A percentile compares a stretch with the other conserved stretches of the same genome.
Evolutionary conservation across 768 basidiomycete genomes (phyloP).

Genomic region (Melanogaster broomeanus): DNA sequence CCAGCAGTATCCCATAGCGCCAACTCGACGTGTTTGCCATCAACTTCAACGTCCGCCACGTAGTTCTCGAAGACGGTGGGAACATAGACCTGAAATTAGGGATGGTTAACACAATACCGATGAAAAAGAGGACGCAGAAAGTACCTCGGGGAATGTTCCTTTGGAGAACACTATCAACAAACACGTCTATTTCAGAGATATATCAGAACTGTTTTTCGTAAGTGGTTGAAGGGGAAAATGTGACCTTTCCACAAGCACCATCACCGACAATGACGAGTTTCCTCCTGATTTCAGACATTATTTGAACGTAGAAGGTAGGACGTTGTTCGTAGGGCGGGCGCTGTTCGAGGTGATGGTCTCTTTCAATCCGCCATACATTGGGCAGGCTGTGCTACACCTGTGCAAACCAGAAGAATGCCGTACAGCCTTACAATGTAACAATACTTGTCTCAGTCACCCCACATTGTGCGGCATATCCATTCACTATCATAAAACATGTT

Average conservation of each 20-base stretch:
- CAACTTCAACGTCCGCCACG: constrained; percentile 98
- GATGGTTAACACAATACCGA: constrained; percentile 1
- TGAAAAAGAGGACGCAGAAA: background rate
- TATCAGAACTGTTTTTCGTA: constrained; percentile 17
- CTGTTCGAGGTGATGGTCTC: constrained; percentile 36
- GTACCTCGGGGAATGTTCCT: constrained; percentile 93
- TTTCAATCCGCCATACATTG: constrained; percentile 28
- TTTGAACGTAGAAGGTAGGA: constrained; percentile 36
- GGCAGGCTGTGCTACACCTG: constrained; percentile 32
- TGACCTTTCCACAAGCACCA: constrained; percentile 94
- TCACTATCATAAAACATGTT: background rate
- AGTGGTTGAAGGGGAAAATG: constrained; percentile 2
- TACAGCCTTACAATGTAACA: constrained; percentile 10
- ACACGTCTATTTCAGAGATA: constrained; percentile 62
- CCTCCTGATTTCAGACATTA: constrained; percentile 97
- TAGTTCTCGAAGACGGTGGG: constrained; percentile 99
- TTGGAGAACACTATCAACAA: constrained; percentile 95
- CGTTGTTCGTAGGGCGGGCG: constrained; percentile 34
- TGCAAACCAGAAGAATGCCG: constrained; percentile 24
- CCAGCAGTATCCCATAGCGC: constrained; percentile 99
- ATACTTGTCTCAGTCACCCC: background rate
- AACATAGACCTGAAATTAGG: constrained; percentile 80
- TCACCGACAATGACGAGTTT: constrained; percentile 99
- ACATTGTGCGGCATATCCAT: too few relatives aligned
- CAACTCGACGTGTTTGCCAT: constrained; percentile 97